phyloP scores from a whole-genome alignment of 768 basidiomycete genomes.

The Candolleomyces efflorescens region DNA sequence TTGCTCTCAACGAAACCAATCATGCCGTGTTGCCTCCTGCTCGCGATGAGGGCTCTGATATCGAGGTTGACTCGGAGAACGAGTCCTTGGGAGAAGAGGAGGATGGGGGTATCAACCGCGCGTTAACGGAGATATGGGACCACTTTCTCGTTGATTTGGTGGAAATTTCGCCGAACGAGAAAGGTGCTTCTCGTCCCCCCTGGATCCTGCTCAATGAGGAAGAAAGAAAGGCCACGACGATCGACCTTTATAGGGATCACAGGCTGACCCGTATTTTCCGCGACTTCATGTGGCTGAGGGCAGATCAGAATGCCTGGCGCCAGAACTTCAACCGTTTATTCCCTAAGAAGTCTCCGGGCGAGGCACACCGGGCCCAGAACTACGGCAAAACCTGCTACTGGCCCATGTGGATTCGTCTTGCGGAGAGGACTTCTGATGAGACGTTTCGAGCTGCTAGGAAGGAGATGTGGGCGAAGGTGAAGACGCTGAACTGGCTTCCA shows the following conservation, averaged over 20 bases:
- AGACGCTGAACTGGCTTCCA: neutral
- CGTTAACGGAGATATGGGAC: no score
- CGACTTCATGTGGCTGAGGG: neutral
- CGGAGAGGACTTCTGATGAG: neutral
- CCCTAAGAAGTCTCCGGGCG: neutral
- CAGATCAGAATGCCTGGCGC: neutral
- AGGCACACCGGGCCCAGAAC: neutral
- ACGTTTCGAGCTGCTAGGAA: neutral
- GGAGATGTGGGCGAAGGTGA: neutral
- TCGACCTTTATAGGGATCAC: neutral
- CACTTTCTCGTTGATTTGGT: no score
- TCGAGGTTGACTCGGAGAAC: no score
- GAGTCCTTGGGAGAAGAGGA: no score
- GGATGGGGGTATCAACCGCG: no score
- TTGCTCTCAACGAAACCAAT: no score
- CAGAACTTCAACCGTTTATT: slow-evolving; percentile 1
- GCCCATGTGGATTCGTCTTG: neutral
- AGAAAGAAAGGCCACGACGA: neutral
- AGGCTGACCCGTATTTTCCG: neutral
- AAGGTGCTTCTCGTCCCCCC: no score
- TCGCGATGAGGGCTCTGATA: no score
- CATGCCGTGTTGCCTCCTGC: no score
- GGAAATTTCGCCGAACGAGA: no score
- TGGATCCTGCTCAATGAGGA: neutral
- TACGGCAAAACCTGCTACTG: neutral